phyloP scores from a whole-genome alignment of 768 basidiomycete species.

The Suillus variegatus region DNA sequence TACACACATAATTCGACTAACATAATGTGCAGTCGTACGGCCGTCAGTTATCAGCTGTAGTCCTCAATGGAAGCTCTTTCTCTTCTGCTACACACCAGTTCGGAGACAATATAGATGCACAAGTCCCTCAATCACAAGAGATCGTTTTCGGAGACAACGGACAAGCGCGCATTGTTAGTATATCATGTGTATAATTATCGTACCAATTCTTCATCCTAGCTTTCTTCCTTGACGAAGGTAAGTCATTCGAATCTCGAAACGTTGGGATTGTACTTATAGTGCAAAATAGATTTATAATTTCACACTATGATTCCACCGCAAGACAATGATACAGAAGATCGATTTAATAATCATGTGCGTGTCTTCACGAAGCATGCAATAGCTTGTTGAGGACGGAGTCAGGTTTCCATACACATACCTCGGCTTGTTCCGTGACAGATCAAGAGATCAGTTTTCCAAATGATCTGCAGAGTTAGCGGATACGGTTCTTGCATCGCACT shows the following conservation, averaged over 20 bases:
- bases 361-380: too few species aligned
- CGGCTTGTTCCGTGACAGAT: too few species aligned
- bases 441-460: too few species aligned
- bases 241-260: too few species aligned
- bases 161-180: slow-evolving; percentile 50
- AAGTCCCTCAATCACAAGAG: slow-evolving; percentile 21
- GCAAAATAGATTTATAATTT: not conserved
- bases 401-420: too few species aligned
- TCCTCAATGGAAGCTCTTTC: slow-evolving; percentile 45
- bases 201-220: not conserved
- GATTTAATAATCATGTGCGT: too few species aligned
- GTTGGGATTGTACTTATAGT: not conserved
- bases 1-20: slow-evolving; percentile 10
- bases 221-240: not conserved
- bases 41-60: slow-evolving; percentile 61
- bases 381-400: too few species aligned
- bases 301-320: not conserved
- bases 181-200: slow-evolving; percentile 40
- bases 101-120: slow-evolving; percentile 18
- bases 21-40: slow-evolving; percentile 50
- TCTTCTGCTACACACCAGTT: slow-evolving; percentile 1
- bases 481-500: too few species aligned
- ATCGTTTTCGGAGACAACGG: slow-evolving; percentile 61
- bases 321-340: too few species aligned
- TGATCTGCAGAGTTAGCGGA: too few species aligned